These are phyloP conservation scores for Tympanopsis confertula DNA, from an alignment of 2,329 filamentous ascomycete genomes.

Conservation along the genomic window DNA sequence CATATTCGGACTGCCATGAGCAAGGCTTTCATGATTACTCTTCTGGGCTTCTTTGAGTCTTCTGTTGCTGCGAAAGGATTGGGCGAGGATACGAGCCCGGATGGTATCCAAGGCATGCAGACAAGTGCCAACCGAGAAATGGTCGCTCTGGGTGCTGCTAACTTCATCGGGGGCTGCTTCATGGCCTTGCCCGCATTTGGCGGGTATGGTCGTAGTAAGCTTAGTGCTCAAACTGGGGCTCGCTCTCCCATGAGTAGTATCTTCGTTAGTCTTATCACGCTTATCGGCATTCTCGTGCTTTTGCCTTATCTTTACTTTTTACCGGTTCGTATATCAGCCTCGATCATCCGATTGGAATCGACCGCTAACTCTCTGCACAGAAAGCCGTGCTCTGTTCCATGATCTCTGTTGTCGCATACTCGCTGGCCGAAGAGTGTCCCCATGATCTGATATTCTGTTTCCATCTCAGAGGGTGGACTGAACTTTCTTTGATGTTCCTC, in stretches of 20 bases:
- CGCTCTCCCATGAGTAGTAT: constrained; percentile 90
- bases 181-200: constrained; percentile 90
- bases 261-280: constrained; percentile 69
- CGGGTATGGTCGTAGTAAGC: constrained; percentile 89
- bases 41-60: constrained; percentile 97
- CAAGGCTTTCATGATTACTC: constrained; percentile 82
- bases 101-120: constrained; percentile 66
- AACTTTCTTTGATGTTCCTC: constrained; percentile 74
- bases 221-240: constrained; percentile 84
- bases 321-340: constrained; percentile 49
- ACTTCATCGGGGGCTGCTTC: constrained; percentile 83
- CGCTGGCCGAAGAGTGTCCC: constrained; percentile 87
- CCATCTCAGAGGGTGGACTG: constrained; percentile 72
- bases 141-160: constrained; percentile 80
- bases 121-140: constrained; percentile 88
- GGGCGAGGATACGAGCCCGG: constrained; percentile 40
- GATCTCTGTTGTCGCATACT: constrained; percentile 91
- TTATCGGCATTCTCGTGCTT: constrained; percentile 70
- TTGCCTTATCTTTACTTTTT: constrained; percentile 90
- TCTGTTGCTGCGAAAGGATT: constrained; percentile 91
- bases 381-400: constrained; percentile 89
- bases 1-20: constrained; percentile 79
- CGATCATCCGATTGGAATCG: constrained; percentile 2
- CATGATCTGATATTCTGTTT: constrained; percentile 86
- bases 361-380: constrained; percentile 25